phyloP scores from a whole-genome alignment of 2,329 filamentous ascomycete species.

The Fusarium subglutinans region DNA sequence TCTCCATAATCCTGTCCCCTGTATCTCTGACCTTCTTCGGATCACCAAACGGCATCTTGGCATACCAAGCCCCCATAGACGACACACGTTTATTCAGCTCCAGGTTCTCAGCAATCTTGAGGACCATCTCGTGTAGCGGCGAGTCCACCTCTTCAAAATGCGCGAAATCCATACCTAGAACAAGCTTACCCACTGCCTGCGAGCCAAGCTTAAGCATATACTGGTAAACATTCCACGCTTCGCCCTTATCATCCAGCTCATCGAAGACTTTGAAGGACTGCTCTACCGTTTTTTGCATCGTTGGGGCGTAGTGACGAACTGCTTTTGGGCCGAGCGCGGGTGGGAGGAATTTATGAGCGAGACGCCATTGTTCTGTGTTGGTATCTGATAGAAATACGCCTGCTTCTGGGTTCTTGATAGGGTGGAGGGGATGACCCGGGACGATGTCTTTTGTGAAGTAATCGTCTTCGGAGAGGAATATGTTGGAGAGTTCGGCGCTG shows the following conservation, averaged over 20 bases:
- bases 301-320: conserved; percentile 67
- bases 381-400: conserved; percentile 61
- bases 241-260: conserved; percentile 57
- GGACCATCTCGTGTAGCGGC: conserved; percentile 61
- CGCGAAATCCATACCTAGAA: conserved; percentile 56
- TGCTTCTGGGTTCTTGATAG: conserved; percentile 53
- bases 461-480: conserved; percentile 58
- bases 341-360: conserved; percentile 69
- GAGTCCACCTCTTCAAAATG: conserved; percentile 57
- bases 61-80: conserved; percentile 64
- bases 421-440: conserved; percentile 58
- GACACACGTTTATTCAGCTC: conserved; percentile 68
- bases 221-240: conserved; percentile 59
- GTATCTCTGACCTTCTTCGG: conserved; percentile 54
- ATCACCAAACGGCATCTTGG: conserved; percentile 65
- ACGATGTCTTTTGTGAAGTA: conserved; percentile 64
- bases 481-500: conserved; percentile 55
- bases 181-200: conserved; percentile 55
- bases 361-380: conserved; percentile 57
- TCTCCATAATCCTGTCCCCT: conserved; percentile 45
- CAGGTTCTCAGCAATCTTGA: conserved; percentile 59
- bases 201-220: conserved; percentile 61
- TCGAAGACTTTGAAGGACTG: conserved; percentile 61
- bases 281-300: conserved; percentile 65
- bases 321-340: conserved; percentile 67